A percentile compares a stretch with the other conserved stretches of the same genome.
Evolutionary conservation across 2,329 filamentous ascomycete genomes (phyloP).

Genomic region (Paraconiothyrium sp.): DNA sequence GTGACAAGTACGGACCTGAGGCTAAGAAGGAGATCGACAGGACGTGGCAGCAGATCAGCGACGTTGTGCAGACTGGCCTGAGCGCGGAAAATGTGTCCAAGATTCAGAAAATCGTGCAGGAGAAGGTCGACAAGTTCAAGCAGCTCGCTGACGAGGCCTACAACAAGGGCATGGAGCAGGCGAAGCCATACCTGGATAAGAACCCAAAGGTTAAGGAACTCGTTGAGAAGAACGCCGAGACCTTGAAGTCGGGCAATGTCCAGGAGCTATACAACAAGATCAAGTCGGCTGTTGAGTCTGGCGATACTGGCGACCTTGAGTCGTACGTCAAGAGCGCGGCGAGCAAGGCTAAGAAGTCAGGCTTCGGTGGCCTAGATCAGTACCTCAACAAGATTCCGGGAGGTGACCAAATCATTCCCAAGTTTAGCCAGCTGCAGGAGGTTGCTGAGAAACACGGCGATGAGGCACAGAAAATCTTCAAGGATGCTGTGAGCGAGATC

Average conservation of each 20-base stretch:
- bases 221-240: slow-evolving; percentile 74
- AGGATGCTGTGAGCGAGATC: slow-evolving; percentile 62
- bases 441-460: slow-evolving; percentile 73
- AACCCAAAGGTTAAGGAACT: slow-evolving; percentile 78
- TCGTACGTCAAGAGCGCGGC: slow-evolving; percentile 68
- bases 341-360: slow-evolving; percentile 66
- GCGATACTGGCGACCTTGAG: slow-evolving; percentile 67
- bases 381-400: slow-evolving; percentile 73
- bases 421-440: slow-evolving; percentile 71
- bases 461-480: slow-evolving; percentile 74
- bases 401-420: slow-evolving; percentile 70
- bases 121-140: slow-evolving; percentile 73
- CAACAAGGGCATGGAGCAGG: slow-evolving; percentile 75
- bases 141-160: slow-evolving; percentile 76
- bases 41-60: slow-evolving; percentile 73
- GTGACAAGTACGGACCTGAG: slow-evolving; percentile 75
- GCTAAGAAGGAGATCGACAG: slow-evolving; percentile 79
- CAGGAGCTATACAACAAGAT: slow-evolving; percentile 71
- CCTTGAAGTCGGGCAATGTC: slow-evolving; percentile 73
- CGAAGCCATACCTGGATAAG: slow-evolving; percentile 77
- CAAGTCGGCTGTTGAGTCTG: slow-evolving; percentile 69
- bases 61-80: slow-evolving; percentile 70
- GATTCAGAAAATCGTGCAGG: slow-evolving; percentile 70
- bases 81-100: slow-evolving; percentile 64
- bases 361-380: slow-evolving; percentile 63